Evolutionary conservation across 306 rosid genomes (phyloP).

Genomic region (Mimosa pudica): DNA sequence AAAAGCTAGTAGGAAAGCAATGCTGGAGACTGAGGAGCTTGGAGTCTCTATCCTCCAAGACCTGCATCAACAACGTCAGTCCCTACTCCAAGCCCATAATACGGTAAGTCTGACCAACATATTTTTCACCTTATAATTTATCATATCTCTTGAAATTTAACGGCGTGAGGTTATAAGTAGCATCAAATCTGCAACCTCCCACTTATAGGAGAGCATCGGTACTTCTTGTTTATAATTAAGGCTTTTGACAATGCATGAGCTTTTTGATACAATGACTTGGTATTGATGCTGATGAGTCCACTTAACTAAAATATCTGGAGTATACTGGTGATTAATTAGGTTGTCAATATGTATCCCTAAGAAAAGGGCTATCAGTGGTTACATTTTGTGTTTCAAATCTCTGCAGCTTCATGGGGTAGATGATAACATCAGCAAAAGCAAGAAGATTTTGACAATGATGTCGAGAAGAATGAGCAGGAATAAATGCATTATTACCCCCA

Average conservation of each 20-base stretch:
- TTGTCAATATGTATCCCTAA: not conserved
- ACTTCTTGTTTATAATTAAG: no score
- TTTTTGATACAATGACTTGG: constrained; percentile 6
- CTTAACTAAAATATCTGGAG: constrained; percentile 9
- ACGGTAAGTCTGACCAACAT: constrained; percentile 33
- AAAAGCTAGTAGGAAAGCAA: constrained; percentile 56
- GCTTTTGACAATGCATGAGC: not conserved
- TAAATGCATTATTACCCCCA: constrained; percentile 59
- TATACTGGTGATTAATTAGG: not conserved
- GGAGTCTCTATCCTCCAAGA: constrained; percentile 69
- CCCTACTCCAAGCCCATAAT: constrained; percentile 58
- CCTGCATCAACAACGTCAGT: constrained; percentile 65
- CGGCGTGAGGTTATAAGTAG: no score
- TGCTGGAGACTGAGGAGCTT: constrained; percentile 69
- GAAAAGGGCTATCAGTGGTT: not conserved
- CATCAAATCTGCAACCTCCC: no score
- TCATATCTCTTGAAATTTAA: not conserved
- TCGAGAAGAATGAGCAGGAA: constrained; percentile 65
- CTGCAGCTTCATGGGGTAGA: constrained; percentile 61
- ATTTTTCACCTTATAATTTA: not conserved
- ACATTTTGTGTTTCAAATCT: not conserved
- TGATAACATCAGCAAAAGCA: constrained; percentile 56
- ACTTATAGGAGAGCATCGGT: no score
- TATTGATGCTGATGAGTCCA: constrained; percentile 15
- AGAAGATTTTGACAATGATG: constrained; percentile 58